Conservation (phyloP, 2,329 filamentous ascomycete genomes). For the Apiospora koreana region DNA sequence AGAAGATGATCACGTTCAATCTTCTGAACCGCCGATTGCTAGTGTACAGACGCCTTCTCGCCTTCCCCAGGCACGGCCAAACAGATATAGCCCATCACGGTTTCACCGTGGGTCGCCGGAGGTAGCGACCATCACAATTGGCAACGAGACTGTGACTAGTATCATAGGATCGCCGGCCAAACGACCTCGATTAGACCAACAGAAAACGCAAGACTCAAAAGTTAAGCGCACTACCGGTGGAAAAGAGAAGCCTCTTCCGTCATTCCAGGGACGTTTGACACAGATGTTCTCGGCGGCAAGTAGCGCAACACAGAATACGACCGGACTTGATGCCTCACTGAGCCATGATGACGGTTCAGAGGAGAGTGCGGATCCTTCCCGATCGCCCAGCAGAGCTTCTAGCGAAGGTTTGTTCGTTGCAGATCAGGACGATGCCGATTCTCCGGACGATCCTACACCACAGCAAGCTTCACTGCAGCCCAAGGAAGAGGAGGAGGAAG, state of each 20-base stretch:
- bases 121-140: constrained; percentile 74
- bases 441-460: neutral
- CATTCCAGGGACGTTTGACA: constrained; percentile 45
- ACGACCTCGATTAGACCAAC: constrained; percentile 43
- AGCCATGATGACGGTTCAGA: constrained; percentile 30
- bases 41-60: constrained; percentile 34
- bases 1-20: neutral
- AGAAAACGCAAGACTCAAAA: constrained; percentile 31
- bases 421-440: constrained; percentile 24
- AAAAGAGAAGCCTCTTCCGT: constrained; percentile 34
- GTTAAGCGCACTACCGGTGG: constrained; percentile 26
- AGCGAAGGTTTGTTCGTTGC: constrained; percentile 32
- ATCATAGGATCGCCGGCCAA: constrained; percentile 62
- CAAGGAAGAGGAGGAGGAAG: constrained; percentile 18
- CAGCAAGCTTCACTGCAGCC: neutral
- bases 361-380: constrained; percentile 26
- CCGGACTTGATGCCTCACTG: constrained; percentile 18
- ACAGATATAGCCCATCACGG: constrained; percentile 21
- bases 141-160: constrained; percentile 65
- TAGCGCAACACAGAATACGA: constrained; percentile 11
- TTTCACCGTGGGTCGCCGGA: constrained; percentile 63
- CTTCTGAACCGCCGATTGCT: constrained; percentile 34
- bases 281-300: constrained; percentile 45
- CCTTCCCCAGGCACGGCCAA: constrained; percentile 27
- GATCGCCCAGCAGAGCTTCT: constrained; percentile 25